Conservation (phyloP, 164 flowering plant species). For the Macadamia tetraphylla region DNA sequence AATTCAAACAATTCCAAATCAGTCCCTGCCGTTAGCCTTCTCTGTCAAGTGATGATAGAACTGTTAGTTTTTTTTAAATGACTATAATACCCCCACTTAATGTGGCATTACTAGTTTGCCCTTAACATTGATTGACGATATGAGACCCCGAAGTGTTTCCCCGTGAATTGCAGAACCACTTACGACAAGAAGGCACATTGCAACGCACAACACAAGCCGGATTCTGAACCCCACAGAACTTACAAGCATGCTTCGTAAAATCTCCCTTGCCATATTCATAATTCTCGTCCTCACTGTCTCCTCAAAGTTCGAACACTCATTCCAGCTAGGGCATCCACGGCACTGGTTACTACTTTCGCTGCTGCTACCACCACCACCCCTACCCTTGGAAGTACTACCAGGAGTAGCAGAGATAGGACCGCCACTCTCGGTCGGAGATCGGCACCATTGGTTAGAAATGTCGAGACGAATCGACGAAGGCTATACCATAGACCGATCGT, state of each 20-base stretch:
- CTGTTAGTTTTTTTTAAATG: too few relatives aligned
- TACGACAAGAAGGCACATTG: too few relatives aligned
- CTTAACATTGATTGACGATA: too few relatives aligned
- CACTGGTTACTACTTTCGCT: slow-evolving; percentile 26
- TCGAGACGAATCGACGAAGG: slow-evolving; percentile 64
- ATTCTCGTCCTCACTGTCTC: slow-evolving; percentile 66
- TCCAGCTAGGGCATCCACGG: slow-evolving; percentile 75
- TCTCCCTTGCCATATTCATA: slow-evolving; percentile 43
- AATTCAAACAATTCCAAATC: too few relatives aligned
- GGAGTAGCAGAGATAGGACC: slow-evolving; percentile 37
- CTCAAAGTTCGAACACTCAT: slow-evolving; percentile 79
- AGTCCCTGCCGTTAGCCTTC: too few relatives aligned
- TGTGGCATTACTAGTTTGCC: too few relatives aligned
- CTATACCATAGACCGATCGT: slow-evolving; percentile 66
- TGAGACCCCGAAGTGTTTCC: slow-evolving; percentile 2
- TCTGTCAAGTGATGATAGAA: too few relatives aligned
- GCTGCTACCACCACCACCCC: slow-evolving; percentile 22
- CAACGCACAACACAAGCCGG: slow-evolving; percentile 75
- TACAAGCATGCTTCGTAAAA: slow-evolving; percentile 83
- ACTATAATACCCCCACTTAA: too few relatives aligned
- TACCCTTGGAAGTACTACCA: slow-evolving; percentile 15
- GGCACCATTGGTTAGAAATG: slow-evolving; percentile 23
- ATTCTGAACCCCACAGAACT: slow-evolving; percentile 90
- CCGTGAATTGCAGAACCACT: too few relatives aligned
- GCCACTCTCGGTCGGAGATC: slow-evolving; percentile 47